A percentile compares a stretch with the other conserved stretches of the same genome.
Conservation (phyloP, 164 flowering plant genomes). For the Kalanchoe fedtschenkoi region DNA sequence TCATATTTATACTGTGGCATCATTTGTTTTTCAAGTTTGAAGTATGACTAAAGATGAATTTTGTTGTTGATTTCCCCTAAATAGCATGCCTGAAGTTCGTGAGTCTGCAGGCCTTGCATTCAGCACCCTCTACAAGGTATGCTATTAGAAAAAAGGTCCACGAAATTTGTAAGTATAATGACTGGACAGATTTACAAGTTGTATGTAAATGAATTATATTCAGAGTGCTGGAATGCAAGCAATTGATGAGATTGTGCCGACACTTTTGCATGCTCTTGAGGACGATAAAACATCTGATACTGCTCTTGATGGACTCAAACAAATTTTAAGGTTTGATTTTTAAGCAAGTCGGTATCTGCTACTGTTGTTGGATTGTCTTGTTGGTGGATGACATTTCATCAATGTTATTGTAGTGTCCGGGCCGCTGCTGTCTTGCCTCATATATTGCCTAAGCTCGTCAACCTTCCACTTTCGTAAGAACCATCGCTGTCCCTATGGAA, state of each 20-base stretch:
- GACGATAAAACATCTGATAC: slow-evolving; percentile 84
- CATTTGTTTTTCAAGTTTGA: neutral
- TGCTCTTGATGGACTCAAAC: slow-evolving; percentile 97
- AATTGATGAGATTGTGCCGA: slow-evolving; percentile 97
- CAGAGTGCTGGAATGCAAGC: slow-evolving; percentile 99
- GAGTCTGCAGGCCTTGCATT: slow-evolving; percentile 96
- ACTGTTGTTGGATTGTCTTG: neutral
- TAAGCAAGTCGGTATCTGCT: neutral
- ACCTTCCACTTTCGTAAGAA: slow-evolving; percentile 86
- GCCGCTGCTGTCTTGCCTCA: slow-evolving; percentile 94
- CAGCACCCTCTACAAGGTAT: slow-evolving; percentile 93
- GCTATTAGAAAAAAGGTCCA: neutral
- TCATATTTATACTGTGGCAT: too few relatives aligned
- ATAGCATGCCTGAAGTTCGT: slow-evolving; percentile 84
- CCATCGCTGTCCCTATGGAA: neutral
- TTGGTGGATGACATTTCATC: neutral
- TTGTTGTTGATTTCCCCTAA: slow-evolving; percentile 8
- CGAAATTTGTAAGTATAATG: neutral
- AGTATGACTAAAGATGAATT: neutral
- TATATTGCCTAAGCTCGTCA: slow-evolving; percentile 92
- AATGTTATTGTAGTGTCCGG: slow-evolving; percentile 58
- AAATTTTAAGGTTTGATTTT: slow-evolving; percentile 66
- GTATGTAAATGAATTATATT: slow-evolving; percentile 8
- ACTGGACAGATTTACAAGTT: neutral
- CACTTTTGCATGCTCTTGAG: slow-evolving; percentile 87